Conservation (phyloP, 352 stramenopile species). For the Phytophthora ohioensis region DNA sequence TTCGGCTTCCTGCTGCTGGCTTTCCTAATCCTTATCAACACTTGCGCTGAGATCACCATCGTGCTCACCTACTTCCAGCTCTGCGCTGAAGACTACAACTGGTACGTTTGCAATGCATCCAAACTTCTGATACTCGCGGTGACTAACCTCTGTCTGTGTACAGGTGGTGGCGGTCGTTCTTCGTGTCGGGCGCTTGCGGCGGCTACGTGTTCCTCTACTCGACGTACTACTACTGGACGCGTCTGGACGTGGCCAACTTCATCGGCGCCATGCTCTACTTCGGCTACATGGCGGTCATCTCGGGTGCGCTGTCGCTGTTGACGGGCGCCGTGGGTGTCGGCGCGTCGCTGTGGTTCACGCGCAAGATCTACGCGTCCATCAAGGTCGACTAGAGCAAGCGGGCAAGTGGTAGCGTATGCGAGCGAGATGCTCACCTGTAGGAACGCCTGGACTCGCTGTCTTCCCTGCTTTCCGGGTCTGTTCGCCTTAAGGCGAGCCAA, state of each 20-base stretch:
- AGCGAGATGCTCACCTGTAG: slow-evolving; percentile 23
- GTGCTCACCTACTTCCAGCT: slow-evolving; percentile 99
- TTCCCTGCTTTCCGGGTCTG: slow-evolving; percentile 6
- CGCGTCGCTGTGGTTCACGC: slow-evolving; percentile 98
- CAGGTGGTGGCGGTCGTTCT: slow-evolving; percentile 99
- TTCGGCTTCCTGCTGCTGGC: slow-evolving; percentile 99
- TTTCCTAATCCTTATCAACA: slow-evolving; percentile 98
- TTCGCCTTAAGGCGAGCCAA: slow-evolving; percentile 11
- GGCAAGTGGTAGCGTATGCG: slow-evolving; percentile 11
- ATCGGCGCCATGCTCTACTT: slow-evolving; percentile 96
- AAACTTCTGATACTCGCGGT: not conserved
- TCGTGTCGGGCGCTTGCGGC: slow-evolving; percentile 96
- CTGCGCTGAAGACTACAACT: slow-evolving; percentile 99
- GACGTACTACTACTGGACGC: slow-evolving; percentile 98
- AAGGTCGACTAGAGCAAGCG: slow-evolving; percentile 50
- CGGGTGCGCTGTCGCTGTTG: slow-evolving; percentile 95
- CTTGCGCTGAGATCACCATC: slow-evolving; percentile 99
- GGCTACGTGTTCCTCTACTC: slow-evolving; percentile 99
- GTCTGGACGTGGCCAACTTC: slow-evolving; percentile 95
- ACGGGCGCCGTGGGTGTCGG: slow-evolving; percentile 97
- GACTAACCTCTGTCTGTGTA: slow-evolving; percentile 1
- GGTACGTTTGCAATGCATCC: slow-evolving; percentile 75
- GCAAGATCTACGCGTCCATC: slow-evolving; percentile 96
- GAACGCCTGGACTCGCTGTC: slow-evolving; percentile 9
- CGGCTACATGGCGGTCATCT: slow-evolving; percentile 99